Evolutionary conservation across 2,329 filamentous ascomycete species (phyloP).

Genomic region (Fusarium sp.): DNA sequence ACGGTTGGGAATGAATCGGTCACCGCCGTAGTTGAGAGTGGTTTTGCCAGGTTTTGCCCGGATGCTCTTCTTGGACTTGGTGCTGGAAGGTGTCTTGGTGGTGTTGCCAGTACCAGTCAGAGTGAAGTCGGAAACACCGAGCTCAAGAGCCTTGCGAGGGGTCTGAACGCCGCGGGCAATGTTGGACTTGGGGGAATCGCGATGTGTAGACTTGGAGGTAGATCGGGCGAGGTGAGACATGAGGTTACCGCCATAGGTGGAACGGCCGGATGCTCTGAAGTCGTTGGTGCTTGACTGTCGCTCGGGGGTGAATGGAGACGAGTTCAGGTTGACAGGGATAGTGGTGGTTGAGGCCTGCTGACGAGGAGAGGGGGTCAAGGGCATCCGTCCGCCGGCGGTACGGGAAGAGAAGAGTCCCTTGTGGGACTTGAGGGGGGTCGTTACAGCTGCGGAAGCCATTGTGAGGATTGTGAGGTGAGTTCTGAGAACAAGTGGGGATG

Average conservation of each 20-base stretch:
- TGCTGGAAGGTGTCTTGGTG: constrained; percentile 71
- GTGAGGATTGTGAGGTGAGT: constrained; percentile 53
- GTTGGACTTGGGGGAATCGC: constrained; percentile 96
- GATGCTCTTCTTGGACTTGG: constrained; percentile 71
- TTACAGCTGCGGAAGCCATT: constrained; percentile 88
- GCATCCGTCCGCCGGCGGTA: constrained; percentile 94
- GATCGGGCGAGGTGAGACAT: constrained; percentile 84
- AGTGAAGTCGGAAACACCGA: constrained; percentile 93
- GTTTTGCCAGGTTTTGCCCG: constrained; percentile 80
- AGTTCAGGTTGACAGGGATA: constrained; percentile 68
- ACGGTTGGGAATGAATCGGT: constrained; percentile 97
- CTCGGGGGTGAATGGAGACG: constrained; percentile 86
- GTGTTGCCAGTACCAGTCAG: constrained; percentile 84
- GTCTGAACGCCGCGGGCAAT: constrained; percentile 83
- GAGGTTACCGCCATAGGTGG: constrained; percentile 85
- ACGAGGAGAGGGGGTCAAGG: constrained; percentile 91
- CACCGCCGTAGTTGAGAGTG: constrained; percentile 83
- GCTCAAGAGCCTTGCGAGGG: constrained; percentile 86
- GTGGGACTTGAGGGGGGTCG: constrained; percentile 96
- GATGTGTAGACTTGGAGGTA: constrained; percentile 76
- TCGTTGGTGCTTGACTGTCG: constrained; percentile 66
- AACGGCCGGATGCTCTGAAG: constrained; percentile 72
- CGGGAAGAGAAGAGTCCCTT: constrained; percentile 92
- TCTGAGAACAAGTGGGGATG: constrained; percentile 23
- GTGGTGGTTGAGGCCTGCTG: constrained; percentile 70